Evolutionary conservation across 768 basidiomycete species (phyloP).

Genomic region (Boletus rex-veris): DNA sequence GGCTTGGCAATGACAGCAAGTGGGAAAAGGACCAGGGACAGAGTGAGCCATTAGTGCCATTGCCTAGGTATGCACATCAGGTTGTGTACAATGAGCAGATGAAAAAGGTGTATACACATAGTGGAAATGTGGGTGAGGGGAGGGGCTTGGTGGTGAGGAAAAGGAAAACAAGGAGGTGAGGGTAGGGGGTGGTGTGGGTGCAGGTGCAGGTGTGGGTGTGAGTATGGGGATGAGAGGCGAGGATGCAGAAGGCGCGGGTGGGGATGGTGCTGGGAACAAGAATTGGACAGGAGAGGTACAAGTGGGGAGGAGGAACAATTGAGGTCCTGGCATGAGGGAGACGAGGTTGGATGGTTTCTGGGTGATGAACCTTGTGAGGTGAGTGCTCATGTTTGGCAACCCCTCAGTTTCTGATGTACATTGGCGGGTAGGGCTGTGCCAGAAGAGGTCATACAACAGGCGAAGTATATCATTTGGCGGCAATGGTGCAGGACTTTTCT

Average conservation of each 20-base stretch:
- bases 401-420: neutral
- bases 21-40: neutral
- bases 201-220: too few species aligned
- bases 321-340: conserved; percentile 29
- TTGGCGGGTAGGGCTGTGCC: conserved; percentile 46
- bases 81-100: conserved; percentile 65
- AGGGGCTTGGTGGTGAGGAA: conserved; percentile 16
- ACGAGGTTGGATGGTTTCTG: conserved; percentile 73
- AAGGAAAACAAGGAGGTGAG: conserved; percentile 21
- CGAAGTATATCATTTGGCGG: conserved; percentile 59
- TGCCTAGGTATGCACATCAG: conserved; percentile 74
- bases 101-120: conserved; percentile 64
- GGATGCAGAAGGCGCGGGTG: neutral
- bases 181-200: neutral
- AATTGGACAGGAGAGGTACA: conserved; percentile 16
- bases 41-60: conserved; percentile 38
- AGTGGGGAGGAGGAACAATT: conserved; percentile 15
- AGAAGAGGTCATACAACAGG: conserved; percentile 61
- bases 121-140: conserved; percentile 63
- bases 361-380: conserved; percentile 70
- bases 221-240: neutral
- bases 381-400: conserved; percentile 7
- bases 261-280: neutral
- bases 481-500: conserved; percentile 57
- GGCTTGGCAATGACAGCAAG: neutral